Base-by-base conservation (phyloP, 768 basidiomycete species). In the Cytidiella melzeri region DNA sequence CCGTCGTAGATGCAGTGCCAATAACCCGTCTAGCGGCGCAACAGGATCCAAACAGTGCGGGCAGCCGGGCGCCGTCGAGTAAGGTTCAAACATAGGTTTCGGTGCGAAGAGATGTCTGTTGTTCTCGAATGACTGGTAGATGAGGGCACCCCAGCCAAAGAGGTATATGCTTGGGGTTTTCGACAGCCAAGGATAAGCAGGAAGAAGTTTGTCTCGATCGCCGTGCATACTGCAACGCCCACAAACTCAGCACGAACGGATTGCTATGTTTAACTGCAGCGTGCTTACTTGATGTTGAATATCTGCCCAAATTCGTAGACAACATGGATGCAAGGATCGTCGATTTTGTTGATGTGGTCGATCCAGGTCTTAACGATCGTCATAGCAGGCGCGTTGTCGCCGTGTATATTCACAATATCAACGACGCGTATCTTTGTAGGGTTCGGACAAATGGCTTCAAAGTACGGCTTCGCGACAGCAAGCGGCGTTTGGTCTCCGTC, bases 111-210 rank as follows among this genome's bases (percentile, higher is more conserved):
- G 49, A 36, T 43, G 26, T 5, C 41, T 52, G 53, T 62, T 62
- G 0, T 45, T 50, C 23, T 56, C 55, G 51, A 56, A 60, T 1
- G 77, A 77, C 23, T 67, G 60, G 27, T 67, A 66, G 20, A 82
- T 75, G 46, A 80, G 69, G 0, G 76, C 71, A 0, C 81, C 79
- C 76, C 77, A 82, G 1, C 63, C 52, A 53, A 79, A 82, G n/a
- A 67, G 51, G 1, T 57, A 59, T 24, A 80, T 61, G 38, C 79
- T 70, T 19, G 80, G 79, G 0, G 79, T 79, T 5, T 65, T 54
- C 3, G 57, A 55, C 24, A 83, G 68, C 3, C 64, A 48, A 0
- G 72, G 71, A 52, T 75, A 73, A 6, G 80, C 59, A 42, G 57
- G 55, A 3, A 57, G 47, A 37, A 59, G 30, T 15, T 55, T 55